Evolutionary conservation across 2,329 filamentous ascomycete species (phyloP).

Genomic region (Curvularia sp.): DNA sequence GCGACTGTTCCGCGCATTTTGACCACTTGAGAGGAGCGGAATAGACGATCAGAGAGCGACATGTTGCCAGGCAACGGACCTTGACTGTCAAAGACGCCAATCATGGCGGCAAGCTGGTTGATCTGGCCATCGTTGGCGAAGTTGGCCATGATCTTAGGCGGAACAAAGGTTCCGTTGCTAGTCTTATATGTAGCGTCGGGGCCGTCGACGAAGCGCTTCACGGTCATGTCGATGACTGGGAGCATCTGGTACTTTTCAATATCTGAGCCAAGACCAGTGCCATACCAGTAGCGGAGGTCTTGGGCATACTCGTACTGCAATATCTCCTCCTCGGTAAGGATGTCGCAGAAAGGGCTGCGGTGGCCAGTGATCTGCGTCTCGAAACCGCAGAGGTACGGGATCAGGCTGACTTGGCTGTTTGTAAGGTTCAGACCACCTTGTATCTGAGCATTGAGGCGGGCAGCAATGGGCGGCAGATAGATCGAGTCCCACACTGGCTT

Average conservation of each 20-base stretch:
- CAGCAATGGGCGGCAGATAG: conserved; percentile 62
- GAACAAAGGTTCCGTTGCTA: conserved; percentile 56
- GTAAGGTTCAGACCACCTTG: conserved; percentile 63
- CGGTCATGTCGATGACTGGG: conserved; percentile 63
- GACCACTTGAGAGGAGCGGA: conserved; percentile 63
- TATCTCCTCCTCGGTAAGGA: conserved; percentile 68
- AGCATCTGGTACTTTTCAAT: conserved; percentile 66
- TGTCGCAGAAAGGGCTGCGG: conserved; percentile 66
- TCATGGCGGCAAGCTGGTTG: conserved; percentile 65
- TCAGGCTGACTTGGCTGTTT: conserved; percentile 61
- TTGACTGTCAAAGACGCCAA: conserved; percentile 68
- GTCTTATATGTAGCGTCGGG: conserved; percentile 59
- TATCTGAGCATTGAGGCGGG: conserved; percentile 63
- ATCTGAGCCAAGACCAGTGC: conserved; percentile 63
- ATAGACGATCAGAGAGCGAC: conserved; percentile 59
- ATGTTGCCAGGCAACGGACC: conserved; percentile 56
- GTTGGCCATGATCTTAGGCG: conserved; percentile 65
- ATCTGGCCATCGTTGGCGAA: conserved; percentile 73
- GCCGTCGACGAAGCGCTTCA: conserved; percentile 61
- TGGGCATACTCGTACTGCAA: conserved; percentile 71
- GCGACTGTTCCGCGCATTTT: conserved; percentile 71
- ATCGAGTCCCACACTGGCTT: conserved; percentile 58
- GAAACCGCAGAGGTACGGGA: conserved; percentile 75
- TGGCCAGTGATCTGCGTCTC: conserved; percentile 71
- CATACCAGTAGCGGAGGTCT: conserved; percentile 73